These are phyloP conservation scores for Urostyla sp. DNA, from an alignment of 73 alveolate genomes.

Conservation along the genomic window DNA sequence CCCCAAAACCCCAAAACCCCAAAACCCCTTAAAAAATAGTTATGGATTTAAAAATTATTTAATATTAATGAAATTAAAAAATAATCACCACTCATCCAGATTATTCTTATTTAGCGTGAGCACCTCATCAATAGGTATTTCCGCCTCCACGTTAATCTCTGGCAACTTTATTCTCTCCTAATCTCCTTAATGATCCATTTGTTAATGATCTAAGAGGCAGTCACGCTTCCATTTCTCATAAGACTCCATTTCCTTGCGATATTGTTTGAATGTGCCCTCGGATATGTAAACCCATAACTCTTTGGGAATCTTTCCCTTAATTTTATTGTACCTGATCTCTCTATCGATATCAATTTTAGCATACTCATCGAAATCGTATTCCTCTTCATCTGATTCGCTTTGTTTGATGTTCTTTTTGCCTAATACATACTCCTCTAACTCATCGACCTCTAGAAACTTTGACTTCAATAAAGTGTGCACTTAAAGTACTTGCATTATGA, in stretches of 20 bases:
- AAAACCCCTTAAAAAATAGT: too few species aligned
- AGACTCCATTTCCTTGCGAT: neutral
- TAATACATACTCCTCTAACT: neutral
- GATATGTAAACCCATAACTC: constrained; percentile 8
- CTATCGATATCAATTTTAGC: neutral
- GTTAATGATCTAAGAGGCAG: neutral
- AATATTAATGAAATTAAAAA: too few species aligned
- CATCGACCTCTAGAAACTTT: neutral
- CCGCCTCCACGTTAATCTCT: constrained; percentile 41
- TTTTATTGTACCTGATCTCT: neutral
- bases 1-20: too few species aligned
- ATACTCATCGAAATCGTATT: neutral
- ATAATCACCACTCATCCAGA: too few species aligned
- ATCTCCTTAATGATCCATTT: neutral
- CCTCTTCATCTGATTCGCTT: neutral
- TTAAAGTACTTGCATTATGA: neutral
- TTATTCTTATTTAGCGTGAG: neutral
- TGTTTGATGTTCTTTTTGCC: neutral
- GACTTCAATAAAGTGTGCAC: neutral
- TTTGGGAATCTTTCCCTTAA: constrained; percentile 3
- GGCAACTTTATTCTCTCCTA: too few species aligned
- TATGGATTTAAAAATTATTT: too few species aligned
- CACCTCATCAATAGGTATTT: constrained; percentile 49
- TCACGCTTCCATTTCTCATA: constrained; percentile 16
- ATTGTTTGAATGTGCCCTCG: constrained; percentile 14